Base-by-base conservation (phyloP, 495 filamentous ascomycete species). In the Letharia lupina region DNA sequence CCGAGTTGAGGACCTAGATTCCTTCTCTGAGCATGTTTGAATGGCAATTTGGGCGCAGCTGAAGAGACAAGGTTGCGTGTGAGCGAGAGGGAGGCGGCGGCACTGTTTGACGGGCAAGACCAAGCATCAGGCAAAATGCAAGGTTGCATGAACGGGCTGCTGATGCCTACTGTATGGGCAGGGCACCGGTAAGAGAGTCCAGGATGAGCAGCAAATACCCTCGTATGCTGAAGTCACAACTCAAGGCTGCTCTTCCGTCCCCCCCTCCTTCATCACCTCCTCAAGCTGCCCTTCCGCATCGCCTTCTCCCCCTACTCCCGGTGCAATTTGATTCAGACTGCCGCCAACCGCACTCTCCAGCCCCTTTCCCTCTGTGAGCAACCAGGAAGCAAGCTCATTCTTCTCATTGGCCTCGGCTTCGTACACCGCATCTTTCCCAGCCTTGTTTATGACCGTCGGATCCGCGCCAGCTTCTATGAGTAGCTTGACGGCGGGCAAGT, bases 371-470 rank as follows among this genome's bases (percentile, higher is more conserved):
- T 75, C 73, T 82, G 69, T 65, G 74, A 91, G 70, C 68, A 90
- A 80, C 75, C 83, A 87, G 31, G 86, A 82, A 16, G 87, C 88
- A 15, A 90, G 86, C 42, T 88, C 83, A 58, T 77, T 75, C 73
- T 89, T 87, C 57, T 83, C 86, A 63, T 83, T 86, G 60, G 88
- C 78, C 76, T 92, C 89, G 6, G 93, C 93, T 70, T 96, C 83
- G 73, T 90, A 95, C 8, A 95, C 80, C 7, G 92, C 88, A 71
- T 95, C 87, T 68, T 94, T 89, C 4, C 93, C 92, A 33, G 88
- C 89, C 65, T 86, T 80, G 70, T 98, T 98, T 73, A 82, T 83
- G 37, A 90, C 77, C 35, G 84, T 81, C 16, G 89, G 81, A 67
- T 93, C 88, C 3, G 91, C 90, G 5, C 90, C 90, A 8, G 85